A percentile compares a stretch with the other conserved stretches of the same genome.
These are phyloP conservation scores for Suhomyces choctaworum DNA, from an alignment of 1,139 yeast species.

Conservation along the genomic window DNA sequence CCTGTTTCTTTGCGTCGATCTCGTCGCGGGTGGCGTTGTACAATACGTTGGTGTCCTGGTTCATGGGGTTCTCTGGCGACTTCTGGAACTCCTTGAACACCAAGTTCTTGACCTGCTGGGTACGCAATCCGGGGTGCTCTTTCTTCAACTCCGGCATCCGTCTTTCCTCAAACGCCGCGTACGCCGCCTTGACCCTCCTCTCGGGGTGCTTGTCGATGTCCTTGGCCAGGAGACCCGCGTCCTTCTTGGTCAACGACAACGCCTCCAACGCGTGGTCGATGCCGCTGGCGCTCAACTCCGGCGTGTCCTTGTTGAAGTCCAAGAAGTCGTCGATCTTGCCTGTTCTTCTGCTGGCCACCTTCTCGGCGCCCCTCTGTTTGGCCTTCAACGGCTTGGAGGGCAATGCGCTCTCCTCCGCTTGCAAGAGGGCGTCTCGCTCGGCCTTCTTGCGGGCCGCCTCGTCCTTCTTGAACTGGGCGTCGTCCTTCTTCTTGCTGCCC, in stretches of 20 bases:
- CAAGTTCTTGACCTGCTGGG: conserved; percentile 75
- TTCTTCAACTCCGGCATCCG: conserved; percentile 72
- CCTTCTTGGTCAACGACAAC: conserved; percentile 58
- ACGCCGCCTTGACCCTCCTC: conserved; percentile 83
- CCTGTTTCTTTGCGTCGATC: conserved; percentile 48
- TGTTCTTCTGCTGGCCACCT: conserved; percentile 61
- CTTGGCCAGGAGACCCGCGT: conserved; percentile 56
- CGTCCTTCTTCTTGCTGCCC: conserved; percentile 69
- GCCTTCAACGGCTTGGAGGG: conserved; percentile 56
- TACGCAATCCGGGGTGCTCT: conserved; percentile 79
- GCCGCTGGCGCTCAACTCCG: conserved; percentile 69
- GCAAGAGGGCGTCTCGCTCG: conserved; percentile 57
- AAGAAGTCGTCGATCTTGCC: conserved; percentile 68
- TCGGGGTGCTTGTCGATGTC: conserved; percentile 87
- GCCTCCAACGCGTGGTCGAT: conserved; percentile 81
- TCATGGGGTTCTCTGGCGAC: conserved; percentile 81
- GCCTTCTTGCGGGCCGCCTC: conserved; percentile 67
- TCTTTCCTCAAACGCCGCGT: conserved; percentile 66
- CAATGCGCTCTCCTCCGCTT: conserved; percentile 64
- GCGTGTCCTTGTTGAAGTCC: conserved; percentile 48
- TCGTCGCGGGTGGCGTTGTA: conserved; percentile 67
- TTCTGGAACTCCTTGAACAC: conserved; percentile 80
- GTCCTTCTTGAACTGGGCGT: conserved; percentile 57
- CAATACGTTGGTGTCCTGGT: conserved; percentile 64
- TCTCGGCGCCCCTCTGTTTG: conserved; percentile 71